Evolutionary conservation across 129 eudicot genomes (phyloP).

Genomic region (Flaveria robusta): DNA sequence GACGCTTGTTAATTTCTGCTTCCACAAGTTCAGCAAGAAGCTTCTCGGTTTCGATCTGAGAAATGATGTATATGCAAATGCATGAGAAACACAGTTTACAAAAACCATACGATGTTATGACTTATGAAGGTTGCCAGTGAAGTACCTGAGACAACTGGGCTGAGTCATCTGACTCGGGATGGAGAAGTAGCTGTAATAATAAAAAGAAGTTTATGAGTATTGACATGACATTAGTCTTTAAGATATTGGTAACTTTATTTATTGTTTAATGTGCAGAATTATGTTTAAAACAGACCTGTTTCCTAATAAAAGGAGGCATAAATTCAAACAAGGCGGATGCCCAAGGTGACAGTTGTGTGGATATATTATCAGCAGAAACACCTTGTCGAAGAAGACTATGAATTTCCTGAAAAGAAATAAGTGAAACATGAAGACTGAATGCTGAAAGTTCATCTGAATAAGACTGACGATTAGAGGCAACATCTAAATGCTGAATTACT

Average conservation of each 20-base stretch:
- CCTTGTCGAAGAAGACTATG: slow-evolving; percentile 83
- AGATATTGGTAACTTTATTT: background rate
- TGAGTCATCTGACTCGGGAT: slow-evolving; percentile 89
- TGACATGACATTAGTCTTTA: background rate
- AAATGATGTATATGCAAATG: slow-evolving; percentile 17
- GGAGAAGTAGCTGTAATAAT: slow-evolving; percentile 63
- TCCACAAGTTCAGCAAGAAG: slow-evolving; percentile 98
- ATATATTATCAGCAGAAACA: slow-evolving; percentile 71
- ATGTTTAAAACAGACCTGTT: slow-evolving; percentile 59
- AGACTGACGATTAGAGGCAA: background rate
- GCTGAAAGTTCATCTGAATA: slow-evolving; percentile 3
- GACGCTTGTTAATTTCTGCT: slow-evolving; percentile 85
- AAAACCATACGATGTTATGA: background rate
- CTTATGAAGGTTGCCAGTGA: background rate
- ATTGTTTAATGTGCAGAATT: background rate
- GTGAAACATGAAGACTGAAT: background rate
- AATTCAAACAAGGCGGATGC: slow-evolving; percentile 98
- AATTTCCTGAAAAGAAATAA: slow-evolving; percentile 64
- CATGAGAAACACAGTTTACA: slow-evolving; percentile 4
- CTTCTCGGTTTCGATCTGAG: slow-evolving; percentile 95
- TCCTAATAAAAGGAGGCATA: slow-evolving; percentile 83
- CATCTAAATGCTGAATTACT: background rate
- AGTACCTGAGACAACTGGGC: slow-evolving; percentile 87
- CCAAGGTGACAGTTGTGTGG: slow-evolving; percentile 95
- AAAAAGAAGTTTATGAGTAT: slow-evolving; percentile 15